Evolutionary conservation across 495 filamentous ascomycete genomes (phyloP), one percentile per base, ranked within the genome.

Genomic region (Astrothelium subdiscretum): DNA sequence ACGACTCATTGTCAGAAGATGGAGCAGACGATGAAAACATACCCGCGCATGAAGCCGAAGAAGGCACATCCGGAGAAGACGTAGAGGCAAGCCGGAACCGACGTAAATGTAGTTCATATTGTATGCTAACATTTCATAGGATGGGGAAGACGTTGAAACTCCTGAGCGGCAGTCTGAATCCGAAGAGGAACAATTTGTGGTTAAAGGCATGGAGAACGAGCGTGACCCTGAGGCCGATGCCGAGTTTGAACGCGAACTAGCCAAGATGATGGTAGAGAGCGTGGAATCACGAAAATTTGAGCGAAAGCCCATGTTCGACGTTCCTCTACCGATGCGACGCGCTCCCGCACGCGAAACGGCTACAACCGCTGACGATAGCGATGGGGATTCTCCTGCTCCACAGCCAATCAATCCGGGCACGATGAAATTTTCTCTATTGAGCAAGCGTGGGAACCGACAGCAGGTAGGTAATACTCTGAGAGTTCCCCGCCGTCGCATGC

Each of bases 181-280:
- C 60, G 90, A 96, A 59, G 92, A 75, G 22, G 75, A 96, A 68
- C 83, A 90, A 10, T 95, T 97, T 60, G 79, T 96, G 38, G 92
- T 99, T 43, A 92, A 90, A 13, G 83, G 90, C 44, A 84, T 91
- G 69, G 87, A 95, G 69, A 89, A 96, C 72, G 86, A 95, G 69
- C 81, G 92, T 44, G 92, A 99, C 64, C 95, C 94, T 0, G 91
- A 96, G 75, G 88, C 85, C 48, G 94, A 97, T 65, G 94, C 92
- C 5, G 95, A 99, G 40, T 99, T 99, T 68, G 95, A 97, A 68
- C 90, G 94, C 68, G 94, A 97, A 76, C 91, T 95, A 73, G 92
- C 95, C 20, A 97, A 97, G 74, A 89, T 99, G 85, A 97, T 97
- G 95, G 81, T 91, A 64, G 94, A 99, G 69, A 96, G 92, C 77